These are phyloP conservation scores for Cenchrus americanus DNA, from an alignment of 176 grass and related monocot genomes.

Conservation along the genomic window DNA sequence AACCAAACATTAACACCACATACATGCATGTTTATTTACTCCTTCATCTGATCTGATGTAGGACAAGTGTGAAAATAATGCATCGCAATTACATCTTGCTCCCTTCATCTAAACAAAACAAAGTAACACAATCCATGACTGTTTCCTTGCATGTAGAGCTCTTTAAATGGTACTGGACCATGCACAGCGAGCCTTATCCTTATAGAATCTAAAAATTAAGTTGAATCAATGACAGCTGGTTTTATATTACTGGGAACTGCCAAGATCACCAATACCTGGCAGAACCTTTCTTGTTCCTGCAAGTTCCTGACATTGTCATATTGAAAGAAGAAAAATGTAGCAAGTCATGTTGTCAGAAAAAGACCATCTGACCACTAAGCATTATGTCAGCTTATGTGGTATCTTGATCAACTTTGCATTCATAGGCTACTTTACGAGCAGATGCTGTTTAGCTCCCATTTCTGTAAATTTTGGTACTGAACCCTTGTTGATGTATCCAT, in stretches of 20 bases:
- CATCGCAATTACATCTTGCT: background rate
- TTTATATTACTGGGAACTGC: background rate
- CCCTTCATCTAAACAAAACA: background rate
- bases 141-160: background rate
- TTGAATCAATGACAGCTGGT: background rate
- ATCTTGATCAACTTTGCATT: slow-evolving; percentile 20
- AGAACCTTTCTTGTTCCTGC: background rate
- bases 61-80: background rate
- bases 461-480: background rate
- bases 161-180: background rate
- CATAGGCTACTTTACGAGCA: slow-evolving; percentile 3
- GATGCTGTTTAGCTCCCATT: slow-evolving; percentile 18
- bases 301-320: slow-evolving; percentile 1
- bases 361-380: background rate
- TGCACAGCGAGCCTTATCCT: background rate
- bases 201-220: background rate
- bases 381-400: background rate
- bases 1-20: background rate
- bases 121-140: background rate
- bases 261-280: background rate
- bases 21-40: background rate
- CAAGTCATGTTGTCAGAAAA: background rate
- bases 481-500: slow-evolving; percentile 15
- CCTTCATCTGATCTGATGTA: background rate
- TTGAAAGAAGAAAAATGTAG: slow-evolving; percentile 15